These are phyloP conservation scores for Jaapia argillacea DNA, from an alignment of 768 basidiomycete species.

Conservation along the genomic window DNA sequence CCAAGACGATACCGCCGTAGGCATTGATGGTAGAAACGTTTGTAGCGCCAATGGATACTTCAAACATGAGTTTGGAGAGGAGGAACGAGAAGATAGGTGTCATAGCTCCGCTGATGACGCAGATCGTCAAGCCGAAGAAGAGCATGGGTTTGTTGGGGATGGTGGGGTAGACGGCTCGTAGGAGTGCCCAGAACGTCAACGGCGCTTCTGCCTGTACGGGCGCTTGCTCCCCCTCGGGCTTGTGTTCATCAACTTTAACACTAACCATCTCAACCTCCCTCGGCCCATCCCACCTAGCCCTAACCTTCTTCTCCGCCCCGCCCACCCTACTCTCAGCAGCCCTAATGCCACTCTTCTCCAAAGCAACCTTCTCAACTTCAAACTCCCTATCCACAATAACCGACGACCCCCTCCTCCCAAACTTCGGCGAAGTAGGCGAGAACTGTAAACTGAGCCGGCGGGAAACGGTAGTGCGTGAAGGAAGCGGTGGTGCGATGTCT, in stretches of 20 bases:
- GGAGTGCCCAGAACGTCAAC: constrained; percentile 32
- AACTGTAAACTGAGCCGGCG: constrained; percentile 55
- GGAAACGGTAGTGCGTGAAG: constrained; percentile 21
- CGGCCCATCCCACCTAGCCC: constrained; percentile 21
- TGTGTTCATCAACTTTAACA: constrained; percentile 16
- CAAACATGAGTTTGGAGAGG: constrained; percentile 70
- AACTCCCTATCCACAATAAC: constrained; percentile 14
- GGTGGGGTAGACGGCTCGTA: constrained; percentile 52
- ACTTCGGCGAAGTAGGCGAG: constrained; percentile 42
- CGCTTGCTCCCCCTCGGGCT: constrained; percentile 14
- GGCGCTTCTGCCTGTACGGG: constrained; percentile 11
- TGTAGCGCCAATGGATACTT: constrained; percentile 63
- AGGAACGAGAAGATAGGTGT: constrained; percentile 91
- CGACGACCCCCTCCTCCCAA: constrained; percentile 27
- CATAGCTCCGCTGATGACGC: constrained; percentile 68
- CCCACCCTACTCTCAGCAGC: constrained; percentile 13
- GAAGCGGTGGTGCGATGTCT: constrained; percentile 20
- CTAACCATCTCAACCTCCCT: constrained; percentile 10
- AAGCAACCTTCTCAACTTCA: constrained; percentile 16
- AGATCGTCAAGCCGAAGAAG: constrained; percentile 57
- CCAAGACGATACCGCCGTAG: constrained; percentile 65
- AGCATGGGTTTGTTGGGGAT: constrained; percentile 69
- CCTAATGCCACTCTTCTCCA: constrained; percentile 28
- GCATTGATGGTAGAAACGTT: constrained; percentile 51
- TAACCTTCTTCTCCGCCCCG: constrained; percentile 18